Base-by-base conservation (phyloP, 768 basidiomycete species). In the Gloeostereum incarnatum region DNA sequence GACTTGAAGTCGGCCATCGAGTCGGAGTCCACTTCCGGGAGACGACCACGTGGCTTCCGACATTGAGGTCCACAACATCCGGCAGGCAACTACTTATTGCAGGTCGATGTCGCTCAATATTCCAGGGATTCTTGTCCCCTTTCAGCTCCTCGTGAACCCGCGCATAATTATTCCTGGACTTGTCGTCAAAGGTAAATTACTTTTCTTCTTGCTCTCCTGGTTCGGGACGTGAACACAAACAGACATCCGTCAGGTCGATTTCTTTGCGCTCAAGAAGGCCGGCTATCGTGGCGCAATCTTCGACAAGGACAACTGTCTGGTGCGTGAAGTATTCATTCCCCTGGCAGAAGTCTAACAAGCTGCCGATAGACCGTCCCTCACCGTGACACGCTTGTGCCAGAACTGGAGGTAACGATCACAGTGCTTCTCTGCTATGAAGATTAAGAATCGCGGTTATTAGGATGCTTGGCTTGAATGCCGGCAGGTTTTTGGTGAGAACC, bases 221-320 rank as follows among this genome's bases (percentile, higher is more conserved):
- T 41, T 34, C n/a, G n/a, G n/a, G n/a, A n/a, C n/a, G n/a, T n/a
- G n/a, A 44, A 46, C 60, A 47, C 63, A 81, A 78, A 54, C 68
- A 86, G 88, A 88, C 54, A 88, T 93, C 49, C 84, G 87, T 67
- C 71, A 81, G 46, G 68, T 93, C 50, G 76, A 93, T 58, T 91
- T 89, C 66, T 48, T 48, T 6, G 77, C 77, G 25, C 65, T 98
- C 26, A 71, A 71, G 40, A 66, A 67, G 40, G 75, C 79, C 6
- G 91, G 93, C 3, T 92, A 89, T 54, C 74, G 78, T 31, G 91
- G 86, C n/a, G 87, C 83, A 3, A 78, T 99, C 1, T 84, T 98
- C 47, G 94, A 98, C 70, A 97, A 98, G 62, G 94, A 99, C 54
- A 98, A 99, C 50, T 98, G 94, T 53, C 61, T 98, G 47, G 94